A percentile compares a stretch with the other conserved stretches of the same genome.
phyloP scores from a whole-genome alignment of 108 stramenopile genomes.

The Pseudonitzschia multistriata region DNA sequence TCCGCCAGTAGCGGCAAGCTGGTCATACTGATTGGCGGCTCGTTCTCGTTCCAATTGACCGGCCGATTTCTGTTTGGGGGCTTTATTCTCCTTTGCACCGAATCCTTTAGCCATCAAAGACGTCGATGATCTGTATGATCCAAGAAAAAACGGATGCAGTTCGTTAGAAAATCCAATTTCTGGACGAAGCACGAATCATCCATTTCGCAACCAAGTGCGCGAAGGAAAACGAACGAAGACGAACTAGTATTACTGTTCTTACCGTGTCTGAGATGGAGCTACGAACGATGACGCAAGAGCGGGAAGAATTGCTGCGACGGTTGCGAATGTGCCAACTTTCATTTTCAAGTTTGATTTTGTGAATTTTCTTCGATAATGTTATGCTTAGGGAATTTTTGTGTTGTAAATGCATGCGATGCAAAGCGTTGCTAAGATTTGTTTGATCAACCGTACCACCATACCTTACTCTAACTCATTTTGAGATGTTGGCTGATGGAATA shows the following conservation, averaged over 20 bases:
- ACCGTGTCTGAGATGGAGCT: neutral
- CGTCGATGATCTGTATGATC: neutral
- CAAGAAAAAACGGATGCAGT: neutral
- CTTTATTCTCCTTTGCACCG: slow-evolving; percentile 36
- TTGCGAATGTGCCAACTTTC: neutral
- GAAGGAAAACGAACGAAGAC: neutral
- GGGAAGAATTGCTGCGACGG: neutral
- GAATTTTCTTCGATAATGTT: neutral
- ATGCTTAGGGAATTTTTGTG: neutral
- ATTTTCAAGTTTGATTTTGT: neutral
- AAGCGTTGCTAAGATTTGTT: no score
- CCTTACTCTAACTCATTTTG: no score
- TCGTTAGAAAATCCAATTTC: neutral
- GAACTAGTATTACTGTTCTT: neutral
- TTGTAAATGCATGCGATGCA: neutral
- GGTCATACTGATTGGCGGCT: slow-evolving; percentile 70
- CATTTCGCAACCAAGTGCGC: neutral
- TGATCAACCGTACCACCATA: no score
- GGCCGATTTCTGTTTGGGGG: slow-evolving; percentile 52
- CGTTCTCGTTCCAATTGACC: slow-evolving; percentile 70
- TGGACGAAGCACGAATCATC: neutral
- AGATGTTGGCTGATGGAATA: no score
- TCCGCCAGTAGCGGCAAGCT: slow-evolving; percentile 74
- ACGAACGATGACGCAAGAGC: neutral
- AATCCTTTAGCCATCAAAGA: slow-evolving; percentile 58